Conservation (phyloP, 2,329 filamentous ascomycete species). For the Sclerotinia sclerotiorum region DNA sequence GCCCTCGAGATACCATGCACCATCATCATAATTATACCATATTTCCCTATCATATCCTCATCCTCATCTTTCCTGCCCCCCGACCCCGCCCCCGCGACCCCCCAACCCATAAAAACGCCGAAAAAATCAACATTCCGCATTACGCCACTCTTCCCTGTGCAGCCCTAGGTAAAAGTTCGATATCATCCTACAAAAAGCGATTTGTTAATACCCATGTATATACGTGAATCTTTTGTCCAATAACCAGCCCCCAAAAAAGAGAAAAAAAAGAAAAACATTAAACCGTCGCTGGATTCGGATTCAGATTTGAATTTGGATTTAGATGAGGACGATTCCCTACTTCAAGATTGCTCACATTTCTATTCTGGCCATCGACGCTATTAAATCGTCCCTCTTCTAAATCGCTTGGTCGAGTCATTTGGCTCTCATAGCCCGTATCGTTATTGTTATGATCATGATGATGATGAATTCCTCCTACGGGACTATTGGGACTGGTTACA, state of each 20-base stretch:
- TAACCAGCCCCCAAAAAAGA: not conserved
- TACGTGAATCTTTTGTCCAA: not conserved
- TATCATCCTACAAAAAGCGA: constrained; percentile 25
- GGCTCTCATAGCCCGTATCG: not conserved
- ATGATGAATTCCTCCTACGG: constrained; percentile 17
- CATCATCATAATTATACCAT: not conserved
- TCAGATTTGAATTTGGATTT: not conserved
- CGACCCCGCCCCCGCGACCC: accelerated
- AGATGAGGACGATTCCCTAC: constrained; percentile 6
- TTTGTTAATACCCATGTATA: constrained; percentile 19
- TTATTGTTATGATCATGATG: not conserved
- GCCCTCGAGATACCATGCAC: not conserved
- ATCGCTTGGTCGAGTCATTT: constrained; percentile 21
- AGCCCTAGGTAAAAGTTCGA: constrained; percentile 25
- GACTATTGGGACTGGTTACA: constrained; percentile 35
- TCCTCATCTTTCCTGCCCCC: not conserved
- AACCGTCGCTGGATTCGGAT: not conserved
- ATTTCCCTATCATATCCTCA: not conserved
- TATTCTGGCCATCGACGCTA: constrained; percentile 9
- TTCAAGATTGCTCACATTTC: constrained; percentile 17
- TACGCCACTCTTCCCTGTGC: not conserved
- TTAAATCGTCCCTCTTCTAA: constrained; percentile 21
- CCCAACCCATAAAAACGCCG: not conserved
- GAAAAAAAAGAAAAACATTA: not conserved
- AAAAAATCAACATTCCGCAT: not conserved